Conservation (phyloP, 2,329 filamentous ascomycete genomes). For the Calonectria pauciramosa region DNA sequence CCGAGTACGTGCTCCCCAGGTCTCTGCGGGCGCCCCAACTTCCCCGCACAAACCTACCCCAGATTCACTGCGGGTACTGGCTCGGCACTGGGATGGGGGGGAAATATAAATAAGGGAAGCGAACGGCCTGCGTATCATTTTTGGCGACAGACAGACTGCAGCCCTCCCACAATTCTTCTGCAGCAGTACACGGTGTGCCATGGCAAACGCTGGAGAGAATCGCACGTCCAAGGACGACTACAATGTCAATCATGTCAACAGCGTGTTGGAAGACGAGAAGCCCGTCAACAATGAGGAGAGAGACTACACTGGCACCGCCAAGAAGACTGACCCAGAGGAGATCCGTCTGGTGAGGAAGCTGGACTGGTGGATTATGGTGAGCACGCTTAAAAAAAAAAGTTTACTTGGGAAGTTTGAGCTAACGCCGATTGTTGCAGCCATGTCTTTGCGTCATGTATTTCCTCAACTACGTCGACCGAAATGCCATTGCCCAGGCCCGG, state of each 20-base stretch:
- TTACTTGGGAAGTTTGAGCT: background rate
- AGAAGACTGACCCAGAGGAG: constrained; percentile 57
- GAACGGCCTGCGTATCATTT: background rate
- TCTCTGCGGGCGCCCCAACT: constrained; percentile 10
- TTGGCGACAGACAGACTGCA: background rate
- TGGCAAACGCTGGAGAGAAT: constrained; percentile 18
- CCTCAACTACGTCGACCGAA: constrained; percentile 60
- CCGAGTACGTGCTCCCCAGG: constrained; percentile 30
- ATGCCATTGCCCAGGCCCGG: constrained; percentile 61
- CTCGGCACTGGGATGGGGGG: constrained; percentile 5
- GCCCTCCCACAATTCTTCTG: background rate
- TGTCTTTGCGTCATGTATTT: constrained; percentile 59
- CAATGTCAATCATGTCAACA: constrained; percentile 40
- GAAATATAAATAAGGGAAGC: constrained; percentile 8
- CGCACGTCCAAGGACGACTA: constrained; percentile 31
- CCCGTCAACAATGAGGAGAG: constrained; percentile 30
- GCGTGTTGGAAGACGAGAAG: constrained; percentile 42
- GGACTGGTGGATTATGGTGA: constrained; percentile 58
- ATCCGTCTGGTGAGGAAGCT: constrained; percentile 57
- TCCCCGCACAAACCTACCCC: constrained; percentile 34
- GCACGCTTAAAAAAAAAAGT: constrained; percentile 2
- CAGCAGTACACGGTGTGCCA: constrained; percentile 14
- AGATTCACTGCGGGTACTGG: constrained; percentile 31
- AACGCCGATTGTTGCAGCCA: constrained; percentile 33
- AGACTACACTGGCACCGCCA: constrained; percentile 55